Percentiles rank a stretch among this genome's conserved stretches.
phyloP scores from a whole-genome alignment of 2,329 filamentous ascomycete species.

The Pyricularia grisea region DNA sequence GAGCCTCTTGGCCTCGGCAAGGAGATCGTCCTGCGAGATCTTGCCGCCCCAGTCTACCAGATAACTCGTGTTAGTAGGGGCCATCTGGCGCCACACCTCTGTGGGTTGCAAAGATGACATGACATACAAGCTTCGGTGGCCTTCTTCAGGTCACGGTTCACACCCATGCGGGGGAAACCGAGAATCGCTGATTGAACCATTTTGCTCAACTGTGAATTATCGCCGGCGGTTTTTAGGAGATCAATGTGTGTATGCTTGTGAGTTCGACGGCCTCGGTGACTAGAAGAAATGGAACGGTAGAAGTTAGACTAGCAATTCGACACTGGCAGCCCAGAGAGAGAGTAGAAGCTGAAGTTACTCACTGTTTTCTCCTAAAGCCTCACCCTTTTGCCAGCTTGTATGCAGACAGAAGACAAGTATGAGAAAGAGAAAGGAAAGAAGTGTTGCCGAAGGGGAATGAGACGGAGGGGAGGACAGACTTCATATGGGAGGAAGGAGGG shows the following conservation, averaged over 20 bases:
- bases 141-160: conserved; percentile 99
- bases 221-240: neutral
- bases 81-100: neutral
- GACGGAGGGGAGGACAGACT: conserved; percentile 7
- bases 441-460: conserved; percentile 2
- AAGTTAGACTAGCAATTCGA: neutral
- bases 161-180: conserved; percentile 98
- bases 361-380: neutral
- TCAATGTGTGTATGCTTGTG: neutral
- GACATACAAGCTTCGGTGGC: conserved; percentile 82
- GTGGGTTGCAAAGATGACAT: conserved; percentile 17
- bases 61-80: conserved; percentile 13
- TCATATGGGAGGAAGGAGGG: conserved; percentile 2
- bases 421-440: neutral
- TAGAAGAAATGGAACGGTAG: neutral
- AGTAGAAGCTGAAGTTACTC: neutral
- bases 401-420: neutral
- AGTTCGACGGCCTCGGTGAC: neutral
- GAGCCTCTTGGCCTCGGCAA: conserved; percentile 93
- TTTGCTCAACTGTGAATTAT: conserved; percentile 22
- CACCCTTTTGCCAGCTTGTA: neutral
- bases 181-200: conserved; percentile 71
- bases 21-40: conserved; percentile 81
- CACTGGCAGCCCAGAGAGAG: neutral
- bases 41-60: conserved; percentile 73